phyloP scores from a whole-genome alignment of 1,284 basidiomycete genomes.

The Trichosporon sp. region DNA sequence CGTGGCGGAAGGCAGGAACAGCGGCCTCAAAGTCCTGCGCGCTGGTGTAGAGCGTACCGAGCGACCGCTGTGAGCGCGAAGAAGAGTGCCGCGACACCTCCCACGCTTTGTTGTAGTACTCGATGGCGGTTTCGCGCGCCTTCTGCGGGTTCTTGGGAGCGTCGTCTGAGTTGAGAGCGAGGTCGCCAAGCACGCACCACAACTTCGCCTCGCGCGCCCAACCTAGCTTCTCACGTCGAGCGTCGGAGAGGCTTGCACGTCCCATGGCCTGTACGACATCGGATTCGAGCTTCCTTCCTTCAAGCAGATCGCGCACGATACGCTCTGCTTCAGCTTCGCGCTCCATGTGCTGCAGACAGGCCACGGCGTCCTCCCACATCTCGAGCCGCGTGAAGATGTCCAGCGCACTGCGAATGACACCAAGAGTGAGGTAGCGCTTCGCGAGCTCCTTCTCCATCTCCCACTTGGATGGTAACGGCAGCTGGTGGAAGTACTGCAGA shows the following conservation, averaged over 20 bases:
- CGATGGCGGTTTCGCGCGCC: conserved; percentile 52
- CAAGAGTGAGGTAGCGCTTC: conserved; percentile 68
- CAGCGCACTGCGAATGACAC: conserved; percentile 77
- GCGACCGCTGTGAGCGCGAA: conserved; percentile 80
- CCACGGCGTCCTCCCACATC: conserved; percentile 94
- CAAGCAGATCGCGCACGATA: conserved; percentile 75
- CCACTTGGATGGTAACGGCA: conserved; percentile 81
- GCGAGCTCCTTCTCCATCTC: conserved; percentile 85
- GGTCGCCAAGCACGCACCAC: conserved; percentile 92
- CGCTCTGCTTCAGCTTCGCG: conserved; percentile 65
- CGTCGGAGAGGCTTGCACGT: conserved; percentile 52
- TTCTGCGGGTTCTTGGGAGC: conserved; percentile 27
- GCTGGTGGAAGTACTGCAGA: conserved; percentile 67
- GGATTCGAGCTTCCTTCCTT: conserved; percentile 72
- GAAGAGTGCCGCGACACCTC: conserved; percentile 68
- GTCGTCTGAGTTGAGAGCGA: conserved; percentile 58
- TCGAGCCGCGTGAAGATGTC: conserved; percentile 88
- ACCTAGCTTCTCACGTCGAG: conserved; percentile 56
- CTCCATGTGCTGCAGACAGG: conserved; percentile 76
- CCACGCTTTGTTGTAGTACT: conserved; percentile 83
- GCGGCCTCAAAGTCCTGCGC: conserved; percentile 61
- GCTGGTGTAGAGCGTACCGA: conserved; percentile 79
- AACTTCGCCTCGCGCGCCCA: conserved; percentile 77
- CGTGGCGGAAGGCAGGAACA: conserved; percentile 62
- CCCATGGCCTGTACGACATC: conserved; percentile 64